Evolutionary conservation across 192 early-diverging fungal genomes (phyloP), one percentile per base, ranked within the genome.

Genomic region (Funneliformis mosseae): DNA sequence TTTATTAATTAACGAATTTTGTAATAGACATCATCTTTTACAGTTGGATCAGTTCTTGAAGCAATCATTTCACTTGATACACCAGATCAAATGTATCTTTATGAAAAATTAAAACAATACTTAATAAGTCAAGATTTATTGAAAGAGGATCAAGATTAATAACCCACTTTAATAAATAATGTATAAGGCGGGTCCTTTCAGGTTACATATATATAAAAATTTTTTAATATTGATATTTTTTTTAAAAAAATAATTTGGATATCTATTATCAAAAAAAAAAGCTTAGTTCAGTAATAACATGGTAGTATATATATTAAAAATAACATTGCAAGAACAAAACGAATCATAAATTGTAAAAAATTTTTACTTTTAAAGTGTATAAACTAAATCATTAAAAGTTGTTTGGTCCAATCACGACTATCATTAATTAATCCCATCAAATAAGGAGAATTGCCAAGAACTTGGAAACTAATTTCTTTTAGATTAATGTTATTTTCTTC

Each of bases 61-160:
- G 55, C 71, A 1, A 81, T 82, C 8, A 78, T 84, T 71, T 77
- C 82, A 28, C 76, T 87, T 23, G 79, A 83, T 68, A 55, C 75
- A n/a, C 45, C 46, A 27, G 83, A 84, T 71, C 85, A 87, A 62
- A 77, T 84, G 72, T 83, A 87, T 77, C 63, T 87, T 60, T 87
- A 81, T 81, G 78, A 84, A 23, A 83, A 81, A 23, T 48, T 87
- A 73, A 78, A 77, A 41, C 85, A 87, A 62, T 87, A 84, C 55
- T 74, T 87, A 63, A 80, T 84, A 38, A 83, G 83, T 23, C 85
- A 87, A 43, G 83, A 82, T 3, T 25, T 83, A 41, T 80, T 84
- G 67, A 18, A 69, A 69, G 67, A 69, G 21, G 28, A 16, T 16
- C 7, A 42, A 8, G 39, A 5, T 7, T 45, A 10, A 45, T 45